Base-by-base conservation (phyloP, 2,329 filamentous ascomycete genomes). In the Nemania sp. region DNA sequence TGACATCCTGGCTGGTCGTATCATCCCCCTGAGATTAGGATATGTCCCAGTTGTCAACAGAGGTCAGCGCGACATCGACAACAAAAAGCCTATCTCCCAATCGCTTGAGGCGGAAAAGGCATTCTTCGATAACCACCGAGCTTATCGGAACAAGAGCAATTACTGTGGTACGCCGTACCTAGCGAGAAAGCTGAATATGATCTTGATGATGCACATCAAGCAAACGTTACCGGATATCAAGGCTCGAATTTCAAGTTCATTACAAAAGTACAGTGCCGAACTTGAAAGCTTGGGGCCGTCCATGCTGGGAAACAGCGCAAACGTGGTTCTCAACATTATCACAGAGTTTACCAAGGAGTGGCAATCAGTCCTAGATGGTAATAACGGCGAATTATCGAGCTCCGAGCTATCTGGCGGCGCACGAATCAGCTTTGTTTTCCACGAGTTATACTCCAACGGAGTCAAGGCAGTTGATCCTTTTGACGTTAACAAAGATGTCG, bases 151-250 rank as follows among this genome's bases (percentile, higher is more conserved):
- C 77, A 99, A 99, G 85, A 92, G 91, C 70, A 90, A 92, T 5
- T 99, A 99, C 80, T 99, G 94, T 74, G 94, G 94, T 72, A 99
- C 94, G 3, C 94, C 94, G 3, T 99, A 99, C 70, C 80, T 99
- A 56, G 94, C 94, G 3, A 86, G 93, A 64, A 99, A 99, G 77
- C 84, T 99, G 56, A 99, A 99, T 75, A 80, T 99, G 67, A 97
- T 99, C 69, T 82, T 99, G 64, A 97, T 99, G 93, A 99, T 99
- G 94, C 94, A 99, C 79, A 99, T 99, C 80, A 99, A 99, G 77
- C 93, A 99, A 78, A 99, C 94, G 1, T 83, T 99, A 12, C 94
- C 94, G 34, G 94, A 99, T 70, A 99, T 99, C 80, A 99, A 99
- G 78, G 91, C 90, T 12, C 89, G 95, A 60, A 99, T 99, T 65